phyloP scores from a whole-genome alignment of 768 basidiomycete species.

The Boletus edulis region DNA sequence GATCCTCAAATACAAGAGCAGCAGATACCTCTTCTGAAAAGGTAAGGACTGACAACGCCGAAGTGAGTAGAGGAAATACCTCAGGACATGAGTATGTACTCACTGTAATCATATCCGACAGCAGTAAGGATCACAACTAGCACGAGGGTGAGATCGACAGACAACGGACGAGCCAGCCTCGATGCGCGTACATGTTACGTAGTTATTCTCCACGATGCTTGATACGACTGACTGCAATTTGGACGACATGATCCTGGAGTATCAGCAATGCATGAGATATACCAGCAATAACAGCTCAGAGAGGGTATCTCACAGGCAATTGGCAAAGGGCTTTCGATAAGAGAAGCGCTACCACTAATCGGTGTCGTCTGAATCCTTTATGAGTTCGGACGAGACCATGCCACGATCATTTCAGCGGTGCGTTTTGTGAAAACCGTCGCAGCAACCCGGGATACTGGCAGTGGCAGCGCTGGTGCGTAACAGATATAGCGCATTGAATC shows the following conservation, averaged over 20 bases:
- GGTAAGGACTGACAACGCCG: slow-evolving; percentile 2
- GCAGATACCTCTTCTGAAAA: slow-evolving; percentile 5
- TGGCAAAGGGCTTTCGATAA: too few relatives aligned
- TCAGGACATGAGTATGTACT: neutral
- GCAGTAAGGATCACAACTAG: slow-evolving; percentile 3
- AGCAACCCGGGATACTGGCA: too few relatives aligned
- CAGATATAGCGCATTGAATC: too few relatives aligned
- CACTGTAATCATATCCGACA: slow-evolving; percentile 7
- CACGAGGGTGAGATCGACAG: neutral
- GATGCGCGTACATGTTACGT: neutral
- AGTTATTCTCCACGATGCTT: neutral
- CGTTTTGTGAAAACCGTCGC: too few relatives aligned
- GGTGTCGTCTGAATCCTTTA: too few relatives aligned
- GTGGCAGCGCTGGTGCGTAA: too few relatives aligned
- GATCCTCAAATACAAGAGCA: neutral
- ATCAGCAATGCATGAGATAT: neutral
- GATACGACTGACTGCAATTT: neutral
- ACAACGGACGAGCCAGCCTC: neutral
- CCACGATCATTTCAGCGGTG: too few relatives aligned
- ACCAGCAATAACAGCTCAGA: neutral
- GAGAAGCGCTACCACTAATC: too few relatives aligned
- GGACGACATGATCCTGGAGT: neutral
- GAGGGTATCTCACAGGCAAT: neutral
- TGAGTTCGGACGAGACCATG: too few relatives aligned
- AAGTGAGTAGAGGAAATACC: neutral